A percentile compares a stretch with the other conserved stretches of the same genome.
Conservation (phyloP, 2,329 filamentous ascomycete genomes). For the Stachybotrys elegans region DNA sequence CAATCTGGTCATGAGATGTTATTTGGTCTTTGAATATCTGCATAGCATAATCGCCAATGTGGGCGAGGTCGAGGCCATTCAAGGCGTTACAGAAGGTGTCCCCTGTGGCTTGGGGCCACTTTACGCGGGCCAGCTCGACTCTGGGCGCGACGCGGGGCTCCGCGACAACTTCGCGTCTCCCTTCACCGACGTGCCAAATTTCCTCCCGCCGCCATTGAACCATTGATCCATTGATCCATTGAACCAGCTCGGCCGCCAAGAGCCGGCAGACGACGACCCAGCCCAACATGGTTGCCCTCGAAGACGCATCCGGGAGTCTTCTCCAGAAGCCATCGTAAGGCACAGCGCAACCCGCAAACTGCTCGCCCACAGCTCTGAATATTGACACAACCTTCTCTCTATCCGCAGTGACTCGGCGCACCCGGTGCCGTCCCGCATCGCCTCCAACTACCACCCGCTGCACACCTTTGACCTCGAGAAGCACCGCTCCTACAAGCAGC, state of each 20-base stretch:
- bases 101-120: neutral
- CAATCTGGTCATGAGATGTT: too few relatives aligned
- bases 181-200: neutral
- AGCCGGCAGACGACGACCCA: slow-evolving; percentile 2
- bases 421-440: slow-evolving; percentile 43
- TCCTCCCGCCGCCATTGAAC: neutral
- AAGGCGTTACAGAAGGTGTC: too few relatives aligned
- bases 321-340: slow-evolving; percentile 28
- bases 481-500: slow-evolving; percentile 77
- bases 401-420: slow-evolving; percentile 26
- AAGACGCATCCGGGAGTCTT: slow-evolving; percentile 26
- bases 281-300: slow-evolving; percentile 26
- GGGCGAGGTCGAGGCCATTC: too few relatives aligned
- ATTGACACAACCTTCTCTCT: slow-evolving; percentile 1
- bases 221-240: neutral
- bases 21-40: too few relatives aligned
- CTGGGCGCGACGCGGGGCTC: neutral
- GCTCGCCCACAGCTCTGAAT: neutral
- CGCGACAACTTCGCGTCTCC: neutral
- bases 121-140: neutral
- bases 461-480: slow-evolving; percentile 69
- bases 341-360: neutral
- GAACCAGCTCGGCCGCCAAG: neutral
- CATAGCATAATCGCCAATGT: too few relatives aligned
- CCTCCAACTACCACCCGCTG: slow-evolving; percentile 66